These are phyloP conservation scores for Metarhizium sp. DNA, from an alignment of 2,329 filamentous ascomycete species.

Conservation along the genomic window DNA sequence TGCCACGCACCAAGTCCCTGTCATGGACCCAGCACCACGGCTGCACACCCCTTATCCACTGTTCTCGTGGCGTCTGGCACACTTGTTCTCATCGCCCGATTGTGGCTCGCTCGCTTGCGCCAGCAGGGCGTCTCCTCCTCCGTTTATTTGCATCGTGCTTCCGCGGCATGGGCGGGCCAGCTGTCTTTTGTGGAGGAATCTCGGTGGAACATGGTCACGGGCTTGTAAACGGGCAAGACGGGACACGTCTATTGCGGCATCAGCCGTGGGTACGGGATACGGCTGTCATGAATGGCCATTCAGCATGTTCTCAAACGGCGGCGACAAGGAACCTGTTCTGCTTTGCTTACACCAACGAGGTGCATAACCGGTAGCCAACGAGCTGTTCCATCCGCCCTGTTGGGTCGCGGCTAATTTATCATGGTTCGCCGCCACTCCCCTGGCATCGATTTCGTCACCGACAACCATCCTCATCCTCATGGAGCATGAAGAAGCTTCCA, in stretches of 20 bases:
- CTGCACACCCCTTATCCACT: conserved; percentile 2
- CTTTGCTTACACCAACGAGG: not conserved
- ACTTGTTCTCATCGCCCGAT: conserved; percentile 2
- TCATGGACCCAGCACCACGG: not conserved
- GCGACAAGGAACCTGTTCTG: not conserved
- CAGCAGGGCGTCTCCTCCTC: not conserved
- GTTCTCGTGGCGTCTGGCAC: conserved; percentile 7
- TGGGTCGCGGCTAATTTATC: not conserved
- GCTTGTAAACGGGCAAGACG: not conserved
- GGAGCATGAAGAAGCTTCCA: not conserved
- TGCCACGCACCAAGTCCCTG: not conserved
- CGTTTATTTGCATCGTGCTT: conserved; percentile 4
- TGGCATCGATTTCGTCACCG: not conserved
- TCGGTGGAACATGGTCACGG: not conserved
- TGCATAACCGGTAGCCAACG: not conserved
- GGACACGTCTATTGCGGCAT: not conserved
- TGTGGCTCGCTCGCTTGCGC: conserved; percentile 6
- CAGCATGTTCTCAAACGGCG: not conserved
- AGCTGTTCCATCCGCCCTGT: not conserved
- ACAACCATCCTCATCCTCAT: not conserved
- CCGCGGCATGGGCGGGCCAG: conserved; percentile 1
- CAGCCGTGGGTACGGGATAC: not conserved
- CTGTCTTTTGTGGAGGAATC: not conserved
- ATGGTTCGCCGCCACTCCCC: not conserved
- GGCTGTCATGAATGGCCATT: not conserved